Conservation (phyloP, 2,329 filamentous ascomycete species). For the Colletotrichum noveboracense region DNA sequence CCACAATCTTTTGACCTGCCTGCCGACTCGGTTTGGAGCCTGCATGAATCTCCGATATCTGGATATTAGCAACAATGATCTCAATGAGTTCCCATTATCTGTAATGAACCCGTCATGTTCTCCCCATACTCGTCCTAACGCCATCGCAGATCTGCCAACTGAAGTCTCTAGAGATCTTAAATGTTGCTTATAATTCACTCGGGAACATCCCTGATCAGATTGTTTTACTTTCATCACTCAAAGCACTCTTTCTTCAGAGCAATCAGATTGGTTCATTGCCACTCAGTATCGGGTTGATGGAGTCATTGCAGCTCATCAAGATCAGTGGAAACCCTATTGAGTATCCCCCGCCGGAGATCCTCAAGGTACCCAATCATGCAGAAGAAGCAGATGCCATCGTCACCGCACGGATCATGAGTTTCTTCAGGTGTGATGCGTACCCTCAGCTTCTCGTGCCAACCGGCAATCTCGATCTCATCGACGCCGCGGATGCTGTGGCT, state of each 20-base stretch:
- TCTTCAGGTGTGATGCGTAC: background rate
- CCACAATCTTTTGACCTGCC: background rate
- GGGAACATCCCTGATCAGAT: background rate
- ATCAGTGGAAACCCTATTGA: background rate
- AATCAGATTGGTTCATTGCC: background rate
- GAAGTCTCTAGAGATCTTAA: background rate
- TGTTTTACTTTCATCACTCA: background rate
- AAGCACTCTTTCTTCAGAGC: background rate
- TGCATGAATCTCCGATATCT: background rate
- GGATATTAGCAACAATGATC: background rate
- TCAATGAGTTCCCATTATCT: background rate
- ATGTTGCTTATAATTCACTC: background rate
- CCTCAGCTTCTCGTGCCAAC: background rate
- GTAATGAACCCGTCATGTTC: background rate
- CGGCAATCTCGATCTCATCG: background rate
- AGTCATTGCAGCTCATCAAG: background rate
- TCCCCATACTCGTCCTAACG: background rate
- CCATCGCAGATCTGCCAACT: background rate
- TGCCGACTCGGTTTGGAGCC: background rate
- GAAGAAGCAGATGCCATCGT: background rate
- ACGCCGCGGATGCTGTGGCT: background rate
- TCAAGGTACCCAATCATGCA: background rate
- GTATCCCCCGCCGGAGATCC: background rate
- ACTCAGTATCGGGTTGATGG: background rate
- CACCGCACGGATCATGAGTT: background rate